A percentile compares a stretch with the other conserved stretches of the same genome.
These are phyloP conservation scores for Morella rubra DNA, from an alignment of 306 rosid species.

Conservation along the genomic window DNA sequence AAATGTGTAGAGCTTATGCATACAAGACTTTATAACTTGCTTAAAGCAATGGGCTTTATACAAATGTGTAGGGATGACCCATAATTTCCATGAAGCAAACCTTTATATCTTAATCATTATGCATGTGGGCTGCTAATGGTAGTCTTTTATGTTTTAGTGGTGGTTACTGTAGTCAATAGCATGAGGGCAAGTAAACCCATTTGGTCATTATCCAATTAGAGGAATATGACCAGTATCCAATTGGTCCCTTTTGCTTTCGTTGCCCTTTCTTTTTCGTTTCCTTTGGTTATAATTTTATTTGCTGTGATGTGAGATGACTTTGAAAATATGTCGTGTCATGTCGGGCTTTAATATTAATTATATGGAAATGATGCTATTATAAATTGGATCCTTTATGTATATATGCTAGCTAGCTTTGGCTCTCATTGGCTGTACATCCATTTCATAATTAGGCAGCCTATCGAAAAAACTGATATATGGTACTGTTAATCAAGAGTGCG, in stretches of 20 bases:
- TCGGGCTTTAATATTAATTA: slow-evolving; percentile 7
- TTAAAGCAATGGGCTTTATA: slow-evolving; percentile 4
- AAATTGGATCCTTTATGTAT: neutral
- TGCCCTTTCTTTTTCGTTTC: neutral
- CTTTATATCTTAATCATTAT: slow-evolving; percentile 20
- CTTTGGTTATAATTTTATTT: slow-evolving; percentile 23
- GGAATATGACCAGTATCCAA: slow-evolving; percentile 30
- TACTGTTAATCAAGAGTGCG: neutral
- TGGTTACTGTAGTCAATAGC: slow-evolving; percentile 24
- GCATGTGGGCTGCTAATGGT: slow-evolving; percentile 42
- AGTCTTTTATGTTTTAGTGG: slow-evolving; percentile 32
- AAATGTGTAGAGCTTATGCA: neutral
- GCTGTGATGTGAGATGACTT: slow-evolving; percentile 18
- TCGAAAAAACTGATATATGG: neutral
- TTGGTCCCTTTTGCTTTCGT: slow-evolving; percentile 9
- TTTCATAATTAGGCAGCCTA: neutral
- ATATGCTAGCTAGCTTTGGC: neutral
- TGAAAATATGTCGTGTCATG: slow-evolving; percentile 29
- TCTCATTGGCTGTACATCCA: slow-evolving; percentile 10
- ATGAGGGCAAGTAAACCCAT: slow-evolving; percentile 4
- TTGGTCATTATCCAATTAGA: slow-evolving; percentile 36
- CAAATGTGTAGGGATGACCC: slow-evolving; percentile 16
- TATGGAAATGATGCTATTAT: neutral
- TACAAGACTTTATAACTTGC: slow-evolving; percentile 8
- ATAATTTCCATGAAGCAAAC: slow-evolving; percentile 34